Evolutionary conservation across 2,329 filamentous ascomycete genomes (phyloP).

Genomic region (Hypoxylon sp.): DNA sequence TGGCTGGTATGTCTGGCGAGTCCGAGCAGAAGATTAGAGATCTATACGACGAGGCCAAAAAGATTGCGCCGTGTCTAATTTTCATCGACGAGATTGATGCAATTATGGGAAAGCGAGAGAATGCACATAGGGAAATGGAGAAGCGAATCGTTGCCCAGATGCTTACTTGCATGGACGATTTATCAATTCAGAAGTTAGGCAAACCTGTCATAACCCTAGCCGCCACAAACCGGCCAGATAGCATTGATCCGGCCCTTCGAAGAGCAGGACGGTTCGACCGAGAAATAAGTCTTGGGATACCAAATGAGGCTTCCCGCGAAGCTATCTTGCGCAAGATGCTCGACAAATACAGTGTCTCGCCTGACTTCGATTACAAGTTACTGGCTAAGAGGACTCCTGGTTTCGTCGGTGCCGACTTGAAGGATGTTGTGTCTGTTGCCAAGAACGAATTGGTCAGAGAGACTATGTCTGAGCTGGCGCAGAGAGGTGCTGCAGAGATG

Average conservation of each 20-base stretch:
- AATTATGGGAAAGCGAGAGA: slow-evolving; percentile 89
- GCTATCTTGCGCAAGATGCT: slow-evolving; percentile 84
- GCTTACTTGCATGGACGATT: slow-evolving; percentile 86
- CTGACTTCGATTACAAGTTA: slow-evolving; percentile 79
- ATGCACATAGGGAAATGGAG: slow-evolving; percentile 89
- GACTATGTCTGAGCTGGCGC: slow-evolving; percentile 52
- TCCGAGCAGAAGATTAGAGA: slow-evolving; percentile 89
- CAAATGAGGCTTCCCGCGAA: slow-evolving; percentile 82
- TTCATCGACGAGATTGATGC: slow-evolving; percentile 95
- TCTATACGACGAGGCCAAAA: slow-evolving; percentile 89
- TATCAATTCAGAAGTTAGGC: slow-evolving; percentile 77
- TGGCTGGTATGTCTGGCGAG: slow-evolving; percentile 90
- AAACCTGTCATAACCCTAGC: slow-evolving; percentile 91
- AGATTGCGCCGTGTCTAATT: slow-evolving; percentile 87
- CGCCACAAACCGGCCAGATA: slow-evolving; percentile 90
- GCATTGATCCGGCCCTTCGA: slow-evolving; percentile 83
- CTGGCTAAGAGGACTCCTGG: slow-evolving; percentile 90
- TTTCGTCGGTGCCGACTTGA: slow-evolving; percentile 92
- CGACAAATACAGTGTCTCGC: slow-evolving; percentile 72
- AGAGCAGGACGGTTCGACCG: slow-evolving; percentile 83
- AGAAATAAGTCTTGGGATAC: slow-evolving; percentile 90
- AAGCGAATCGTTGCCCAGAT: slow-evolving; percentile 88
- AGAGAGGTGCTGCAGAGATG: slow-evolving; percentile 43
- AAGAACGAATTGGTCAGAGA: slow-evolving; percentile 55
- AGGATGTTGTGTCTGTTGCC: slow-evolving; percentile 70